Conservation (phyloP, 2,329 filamentous ascomycete species). For the Trichoderma gracile region DNA sequence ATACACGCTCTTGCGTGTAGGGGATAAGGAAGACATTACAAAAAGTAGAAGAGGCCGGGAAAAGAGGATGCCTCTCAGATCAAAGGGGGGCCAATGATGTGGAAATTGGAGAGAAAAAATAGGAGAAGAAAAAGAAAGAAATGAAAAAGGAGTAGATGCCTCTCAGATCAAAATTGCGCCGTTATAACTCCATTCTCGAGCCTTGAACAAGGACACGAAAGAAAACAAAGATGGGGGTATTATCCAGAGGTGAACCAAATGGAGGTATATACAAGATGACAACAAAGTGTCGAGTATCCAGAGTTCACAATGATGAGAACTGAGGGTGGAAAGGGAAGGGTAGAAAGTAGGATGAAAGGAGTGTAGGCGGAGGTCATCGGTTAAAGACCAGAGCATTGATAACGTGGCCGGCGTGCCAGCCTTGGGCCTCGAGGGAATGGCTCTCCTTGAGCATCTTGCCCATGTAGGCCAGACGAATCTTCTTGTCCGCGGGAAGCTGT, state of each 20-base stretch:
- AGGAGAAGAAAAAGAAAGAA: background rate
- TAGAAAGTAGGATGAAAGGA: background rate
- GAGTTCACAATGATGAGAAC: background rate
- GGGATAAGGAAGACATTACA: background rate
- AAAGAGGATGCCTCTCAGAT: no score
- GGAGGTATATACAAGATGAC: no score
- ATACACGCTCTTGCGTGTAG: background rate
- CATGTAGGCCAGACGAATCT: constrained; percentile 74
- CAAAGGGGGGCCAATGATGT: no score
- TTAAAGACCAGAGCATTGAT: constrained; percentile 73
- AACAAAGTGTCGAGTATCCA: background rate
- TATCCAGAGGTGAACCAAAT: constrained; percentile 29
- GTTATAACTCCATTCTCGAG: constrained; percentile 2
- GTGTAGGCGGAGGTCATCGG: constrained; percentile 35
- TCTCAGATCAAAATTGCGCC: background rate
- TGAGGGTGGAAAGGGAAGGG: background rate
- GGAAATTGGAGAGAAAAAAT: no score
- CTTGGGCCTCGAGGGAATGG: constrained; percentile 64
- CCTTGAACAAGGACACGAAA: background rate
- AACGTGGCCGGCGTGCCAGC: constrained; percentile 74
- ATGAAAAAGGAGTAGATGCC: background rate
- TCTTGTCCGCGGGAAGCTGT: constrained; percentile 59
- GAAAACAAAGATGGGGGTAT: constrained; percentile 32
- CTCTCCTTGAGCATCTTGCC: constrained; percentile 76
- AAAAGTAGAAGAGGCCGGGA: no score